Percentiles rank a stretch among this genome's conserved stretches.
phyloP scores from a whole-genome alignment of 257 asterid species.

The Lycium ferocissimum region DNA sequence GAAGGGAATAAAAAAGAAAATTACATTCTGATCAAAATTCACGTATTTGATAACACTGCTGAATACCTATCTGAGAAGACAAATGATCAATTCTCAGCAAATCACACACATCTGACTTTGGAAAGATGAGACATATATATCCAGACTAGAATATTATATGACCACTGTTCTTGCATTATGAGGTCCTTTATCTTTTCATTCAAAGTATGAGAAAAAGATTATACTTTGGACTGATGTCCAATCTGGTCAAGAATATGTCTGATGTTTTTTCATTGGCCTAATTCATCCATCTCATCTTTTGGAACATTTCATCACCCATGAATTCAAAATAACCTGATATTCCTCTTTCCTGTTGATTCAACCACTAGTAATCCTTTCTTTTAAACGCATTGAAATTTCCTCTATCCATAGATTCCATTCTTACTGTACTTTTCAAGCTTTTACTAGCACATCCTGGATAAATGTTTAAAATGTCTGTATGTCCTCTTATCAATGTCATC shows the following conservation, averaged over 20 bases:
- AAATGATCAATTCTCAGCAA: background rate
- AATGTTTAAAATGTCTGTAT: too few relatives aligned
- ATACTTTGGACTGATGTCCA: background rate
- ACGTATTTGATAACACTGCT: background rate
- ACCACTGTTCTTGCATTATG: background rate
- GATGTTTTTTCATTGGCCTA: conserved; percentile 14
- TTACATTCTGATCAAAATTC: background rate
- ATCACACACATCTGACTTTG: background rate
- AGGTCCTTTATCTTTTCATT: background rate
- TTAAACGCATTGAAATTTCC: conserved; percentile 26
- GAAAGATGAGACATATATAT: background rate
- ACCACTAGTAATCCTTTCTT: conserved; percentile 39
- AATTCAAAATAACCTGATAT: conserved; percentile 37
- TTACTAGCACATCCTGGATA: conserved; percentile 20
- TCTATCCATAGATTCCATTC: conserved; percentile 44
- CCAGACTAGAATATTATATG: background rate
- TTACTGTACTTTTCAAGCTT: conserved; percentile 39
- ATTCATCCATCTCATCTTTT: conserved; percentile 51
- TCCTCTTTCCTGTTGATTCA: conserved; percentile 44
- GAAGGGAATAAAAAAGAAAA: background rate
- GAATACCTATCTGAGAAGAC: background rate
- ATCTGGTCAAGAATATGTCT: background rate
- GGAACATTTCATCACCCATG: conserved; percentile 51
- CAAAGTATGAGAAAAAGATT: background rate
- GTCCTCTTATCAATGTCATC: background rate